Evolutionary conservation across 2,329 filamentous ascomycete genomes (phyloP), one percentile per base, ranked within the genome.

Genomic region (Nannizzia gypsea): DNA sequence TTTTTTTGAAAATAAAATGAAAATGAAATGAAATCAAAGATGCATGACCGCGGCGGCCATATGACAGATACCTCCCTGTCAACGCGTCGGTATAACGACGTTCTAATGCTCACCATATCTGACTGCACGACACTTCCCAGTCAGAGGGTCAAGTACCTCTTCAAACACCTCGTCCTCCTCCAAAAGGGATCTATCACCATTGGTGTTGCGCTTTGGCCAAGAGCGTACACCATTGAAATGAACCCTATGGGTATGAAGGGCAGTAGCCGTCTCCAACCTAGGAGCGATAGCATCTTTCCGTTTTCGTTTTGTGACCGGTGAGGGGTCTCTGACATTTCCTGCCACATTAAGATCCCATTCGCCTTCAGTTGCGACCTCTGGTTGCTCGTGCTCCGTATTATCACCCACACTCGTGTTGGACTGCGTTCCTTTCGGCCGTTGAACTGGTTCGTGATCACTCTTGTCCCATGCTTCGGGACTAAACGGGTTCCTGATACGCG

Each of bases 131-230:
- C 60, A 59, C 55, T 64, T 64, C 8, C 65, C 67, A 3, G 65
- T 66, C 20, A 66, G 38, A 13, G 28, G 44, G 52, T 66, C 65
- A 6, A 56, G 58, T 24, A 66, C 56, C 58, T 65, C 62, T 57
- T 67, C 64, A 44, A 63, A 68, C 8, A 67, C 63, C 50, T 68
- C 50, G 28, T 67, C 63, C 3, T 65, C 64, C 20, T 65, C 59
- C 11, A 63, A 58, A n/a, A 64, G 59, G 31, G 55, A 63, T 36
- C 61, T 54, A 46, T 61, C 36, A 3, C 8, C 11, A 2, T 20
- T 15, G 13, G 9, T 24, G 20, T 24, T 17, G 17, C 6, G 15
- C 15, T 42, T 6, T 42, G 38, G 38, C 38, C 38, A n/a, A 17
- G 38, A 42, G n/a, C 42, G 17, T 13, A 17, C 9, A 3, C 20